phyloP scores from a whole-genome alignment of 352 stramenopile species.

The Globisporangium echinulatum region DNA sequence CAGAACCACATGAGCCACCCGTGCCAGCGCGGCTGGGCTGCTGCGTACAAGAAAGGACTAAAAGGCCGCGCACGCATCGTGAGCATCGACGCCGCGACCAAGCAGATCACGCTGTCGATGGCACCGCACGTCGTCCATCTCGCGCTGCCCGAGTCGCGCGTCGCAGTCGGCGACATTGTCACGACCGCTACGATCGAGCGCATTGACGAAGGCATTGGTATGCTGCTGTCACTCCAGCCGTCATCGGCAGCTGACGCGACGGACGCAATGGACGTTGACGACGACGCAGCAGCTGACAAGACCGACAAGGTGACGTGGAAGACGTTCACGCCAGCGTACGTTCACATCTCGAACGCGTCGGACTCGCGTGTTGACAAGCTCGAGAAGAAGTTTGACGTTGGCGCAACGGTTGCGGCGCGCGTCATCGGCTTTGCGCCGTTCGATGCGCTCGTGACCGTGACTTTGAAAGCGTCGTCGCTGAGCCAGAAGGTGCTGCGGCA shows the following conservation, averaged over 20 bases:
- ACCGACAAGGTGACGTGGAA: constrained; percentile 66
- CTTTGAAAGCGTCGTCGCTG: constrained; percentile 71
- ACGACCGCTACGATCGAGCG: constrained; percentile 66
- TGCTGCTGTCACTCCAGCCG: constrained; percentile 69
- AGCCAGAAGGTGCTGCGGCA: constrained; percentile 73
- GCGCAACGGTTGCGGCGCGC: constrained; percentile 52
- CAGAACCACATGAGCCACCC: constrained; percentile 87
- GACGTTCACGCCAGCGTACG: constrained; percentile 73
- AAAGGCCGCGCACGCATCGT: constrained; percentile 85
- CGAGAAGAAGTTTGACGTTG: constrained; percentile 79
- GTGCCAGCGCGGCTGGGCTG: constrained; percentile 66
- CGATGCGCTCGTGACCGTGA: constrained; percentile 80
- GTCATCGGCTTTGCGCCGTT: constrained; percentile 85
- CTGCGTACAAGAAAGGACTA: constrained; percentile 71
- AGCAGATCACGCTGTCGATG: constrained; percentile 81
- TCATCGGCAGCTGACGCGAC: constrained; percentile 40
- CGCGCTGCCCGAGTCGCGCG: constrained; percentile 40
- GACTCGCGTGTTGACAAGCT: constrained; percentile 84
- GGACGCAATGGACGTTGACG: constrained; percentile 36
- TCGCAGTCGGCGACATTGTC: constrained; percentile 69
- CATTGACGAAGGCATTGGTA: constrained; percentile 80
- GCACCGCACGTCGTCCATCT: constrained; percentile 84
- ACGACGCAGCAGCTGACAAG: constrained; percentile 19
- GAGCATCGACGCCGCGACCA: constrained; percentile 63
- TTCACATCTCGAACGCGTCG: constrained; percentile 85